Percentiles rank a stretch among this genome's conserved stretches.
Conservation (phyloP, 2,329 filamentous ascomycete species). For the Ophiocordyceps australis region DNA sequence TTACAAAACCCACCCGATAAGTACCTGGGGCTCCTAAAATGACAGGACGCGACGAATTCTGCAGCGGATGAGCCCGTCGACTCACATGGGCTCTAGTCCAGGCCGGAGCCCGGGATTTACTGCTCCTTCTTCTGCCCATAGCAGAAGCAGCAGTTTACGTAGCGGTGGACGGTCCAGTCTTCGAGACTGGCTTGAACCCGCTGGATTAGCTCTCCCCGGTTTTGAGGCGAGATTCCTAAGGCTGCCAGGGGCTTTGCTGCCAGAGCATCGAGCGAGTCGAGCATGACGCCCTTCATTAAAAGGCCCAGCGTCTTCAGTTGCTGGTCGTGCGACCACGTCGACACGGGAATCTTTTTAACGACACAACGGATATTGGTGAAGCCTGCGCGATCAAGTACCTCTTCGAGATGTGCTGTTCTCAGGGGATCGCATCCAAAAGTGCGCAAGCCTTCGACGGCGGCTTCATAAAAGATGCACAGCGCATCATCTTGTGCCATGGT, state of each 20-base stretch:
- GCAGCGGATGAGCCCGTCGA: no score
- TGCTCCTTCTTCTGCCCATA: slow-evolving; percentile 20
- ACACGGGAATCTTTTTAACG: slow-evolving; percentile 25
- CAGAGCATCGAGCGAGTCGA: slow-evolving; percentile 21
- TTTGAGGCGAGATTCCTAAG: slow-evolving; percentile 13
- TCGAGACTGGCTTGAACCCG: slow-evolving; percentile 14
- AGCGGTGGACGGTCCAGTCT: slow-evolving; percentile 19
- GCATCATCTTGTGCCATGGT: slow-evolving; percentile 22
- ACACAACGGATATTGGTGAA: slow-evolving; percentile 23
- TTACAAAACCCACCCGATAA: no score
- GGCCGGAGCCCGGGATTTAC: slow-evolving; percentile 3
- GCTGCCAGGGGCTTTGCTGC: slow-evolving; percentile 21
- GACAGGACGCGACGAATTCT: no score
- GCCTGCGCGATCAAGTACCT: slow-evolving; percentile 18
- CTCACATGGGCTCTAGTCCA: no score
- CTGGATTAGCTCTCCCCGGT: slow-evolving; percentile 14
- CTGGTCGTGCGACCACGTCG: slow-evolving; percentile 22
- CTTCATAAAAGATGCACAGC: slow-evolving; percentile 14
- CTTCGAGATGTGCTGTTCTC: slow-evolving; percentile 14
- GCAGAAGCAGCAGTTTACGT: slow-evolving; percentile 21
- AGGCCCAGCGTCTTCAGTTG: slow-evolving; percentile 20
- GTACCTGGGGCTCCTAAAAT: no score
- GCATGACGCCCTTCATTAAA: slow-evolving; percentile 22
- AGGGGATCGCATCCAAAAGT: slow-evolving; percentile 20
- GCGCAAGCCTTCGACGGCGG: slow-evolving; percentile 12